A percentile compares a stretch with the other conserved stretches of the same genome.
Evolutionary conservation across 139 green algal species (phyloP).

Genomic region (Gonium pectorale): DNA sequence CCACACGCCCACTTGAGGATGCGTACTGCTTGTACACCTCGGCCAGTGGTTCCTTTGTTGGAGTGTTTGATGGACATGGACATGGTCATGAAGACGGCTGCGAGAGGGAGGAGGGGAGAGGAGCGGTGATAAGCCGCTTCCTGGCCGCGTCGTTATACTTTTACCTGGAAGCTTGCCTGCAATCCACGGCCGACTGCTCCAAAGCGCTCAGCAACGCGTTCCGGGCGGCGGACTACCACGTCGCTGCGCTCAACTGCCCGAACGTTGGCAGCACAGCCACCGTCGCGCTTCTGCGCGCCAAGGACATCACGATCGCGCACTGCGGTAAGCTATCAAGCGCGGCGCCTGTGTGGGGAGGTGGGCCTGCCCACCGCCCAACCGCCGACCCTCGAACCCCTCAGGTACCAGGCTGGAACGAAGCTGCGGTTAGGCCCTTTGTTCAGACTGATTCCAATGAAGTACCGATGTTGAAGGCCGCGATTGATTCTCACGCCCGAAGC

Average conservation of each 20-base stretch:
- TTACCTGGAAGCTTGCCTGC: neutral
- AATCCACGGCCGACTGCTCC: neutral
- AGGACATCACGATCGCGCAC: constrained; percentile 59
- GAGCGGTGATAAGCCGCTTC: neutral
- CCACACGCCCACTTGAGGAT: constrained; percentile 23
- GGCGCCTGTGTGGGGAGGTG: neutral
- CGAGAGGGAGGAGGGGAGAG: too few relatives aligned
- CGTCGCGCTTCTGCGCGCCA: constrained; percentile 50
- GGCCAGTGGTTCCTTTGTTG: neutral
- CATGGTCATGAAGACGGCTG: too few relatives aligned
- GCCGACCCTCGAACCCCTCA: too few relatives aligned
- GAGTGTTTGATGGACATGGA: constrained; percentile 24
- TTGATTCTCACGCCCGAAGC: too few relatives aligned
- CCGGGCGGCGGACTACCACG: neutral
- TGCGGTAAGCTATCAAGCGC: neutral
- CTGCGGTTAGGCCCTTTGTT: neutral
- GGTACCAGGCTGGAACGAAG: too few relatives aligned
- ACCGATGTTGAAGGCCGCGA: too few relatives aligned
- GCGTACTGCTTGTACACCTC: neutral
- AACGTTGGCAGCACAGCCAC: constrained; percentile 57
- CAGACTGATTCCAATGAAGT: too few relatives aligned
- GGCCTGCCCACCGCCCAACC: constrained; percentile 1
- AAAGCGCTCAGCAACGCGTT: neutral
- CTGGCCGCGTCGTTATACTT: neutral
- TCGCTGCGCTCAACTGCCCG: constrained; percentile 5